Conservation (phyloP, 179 eudicot genomes). For the Heliamphora pulchella region DNA sequence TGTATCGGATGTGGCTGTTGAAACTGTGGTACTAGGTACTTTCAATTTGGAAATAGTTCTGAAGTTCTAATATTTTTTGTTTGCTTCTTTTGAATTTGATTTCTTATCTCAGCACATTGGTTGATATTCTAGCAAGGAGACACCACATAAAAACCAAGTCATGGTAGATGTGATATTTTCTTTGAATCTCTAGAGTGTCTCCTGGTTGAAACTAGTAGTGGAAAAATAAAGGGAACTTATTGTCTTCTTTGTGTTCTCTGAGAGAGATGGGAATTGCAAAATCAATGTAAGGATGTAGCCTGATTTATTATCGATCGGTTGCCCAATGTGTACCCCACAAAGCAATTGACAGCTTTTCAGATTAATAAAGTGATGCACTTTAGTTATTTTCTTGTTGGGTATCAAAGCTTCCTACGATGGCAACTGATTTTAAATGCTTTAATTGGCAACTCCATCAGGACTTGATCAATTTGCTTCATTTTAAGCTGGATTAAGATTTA, state of each 20-base stretch:
- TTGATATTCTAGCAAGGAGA: background rate
- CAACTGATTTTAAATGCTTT: background rate
- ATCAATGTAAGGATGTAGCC: background rate
- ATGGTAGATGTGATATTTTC: background rate
- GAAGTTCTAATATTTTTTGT: background rate
- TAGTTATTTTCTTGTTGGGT: background rate
- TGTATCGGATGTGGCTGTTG: conserved; percentile 23
- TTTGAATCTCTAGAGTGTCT: background rate
- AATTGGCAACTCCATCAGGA: background rate
- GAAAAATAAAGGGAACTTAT: background rate
- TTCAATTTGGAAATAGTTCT: background rate
- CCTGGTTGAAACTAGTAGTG: background rate
- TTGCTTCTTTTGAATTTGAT: background rate
- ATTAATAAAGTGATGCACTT: background rate
- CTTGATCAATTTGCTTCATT: background rate
- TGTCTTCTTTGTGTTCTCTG: background rate
- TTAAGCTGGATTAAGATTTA: background rate
- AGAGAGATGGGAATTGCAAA: background rate
- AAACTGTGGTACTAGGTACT: conserved; percentile 38
- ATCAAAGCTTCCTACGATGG: background rate
- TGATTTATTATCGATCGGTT: background rate
- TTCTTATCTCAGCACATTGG: background rate
- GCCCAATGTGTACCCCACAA: background rate
- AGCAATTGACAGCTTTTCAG: background rate
- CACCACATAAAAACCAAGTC: background rate